phyloP scores from a whole-genome alignment of 2,329 filamentous ascomycete genomes.

The Eutypa lata region DNA sequence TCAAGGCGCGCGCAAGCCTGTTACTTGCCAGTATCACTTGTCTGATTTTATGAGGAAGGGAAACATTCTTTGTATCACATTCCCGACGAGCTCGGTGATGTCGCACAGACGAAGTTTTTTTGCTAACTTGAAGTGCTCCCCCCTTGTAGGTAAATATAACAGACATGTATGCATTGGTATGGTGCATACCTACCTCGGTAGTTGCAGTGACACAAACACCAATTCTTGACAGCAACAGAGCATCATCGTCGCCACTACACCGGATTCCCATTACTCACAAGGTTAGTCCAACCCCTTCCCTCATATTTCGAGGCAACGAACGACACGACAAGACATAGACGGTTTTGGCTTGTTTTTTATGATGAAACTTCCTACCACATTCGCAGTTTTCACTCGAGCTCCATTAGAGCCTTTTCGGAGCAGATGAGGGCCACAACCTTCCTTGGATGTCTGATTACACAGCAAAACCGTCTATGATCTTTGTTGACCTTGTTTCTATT shows the following conservation, averaged over 20 bases:
- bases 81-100: not conserved
- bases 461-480: too few species aligned
- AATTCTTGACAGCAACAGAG: too few species aligned
- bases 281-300: constrained; percentile 13
- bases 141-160: too few species aligned
- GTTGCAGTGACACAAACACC: too few species aligned
- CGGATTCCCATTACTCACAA: constrained; percentile 7
- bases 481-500: constrained; percentile 1
- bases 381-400: constrained; percentile 88
- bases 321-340: not conserved
- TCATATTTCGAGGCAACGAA: not conserved
- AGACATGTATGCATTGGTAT: not conserved
- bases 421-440: constrained; percentile 66
- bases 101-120: too few species aligned
- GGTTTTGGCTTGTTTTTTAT: constrained; percentile 34
- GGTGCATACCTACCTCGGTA: too few species aligned
- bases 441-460: constrained; percentile 71
- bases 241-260: too few species aligned
- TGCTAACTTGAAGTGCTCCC: too few species aligned
- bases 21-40: constrained; percentile 89
- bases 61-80: not conserved
- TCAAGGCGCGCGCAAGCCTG: constrained; percentile 51
- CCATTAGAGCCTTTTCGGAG: constrained; percentile 62
- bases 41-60: constrained; percentile 56
- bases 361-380: constrained; percentile 75